Conservation (phyloP, 441 rosid species). For the Populus tomentosa region DNA sequence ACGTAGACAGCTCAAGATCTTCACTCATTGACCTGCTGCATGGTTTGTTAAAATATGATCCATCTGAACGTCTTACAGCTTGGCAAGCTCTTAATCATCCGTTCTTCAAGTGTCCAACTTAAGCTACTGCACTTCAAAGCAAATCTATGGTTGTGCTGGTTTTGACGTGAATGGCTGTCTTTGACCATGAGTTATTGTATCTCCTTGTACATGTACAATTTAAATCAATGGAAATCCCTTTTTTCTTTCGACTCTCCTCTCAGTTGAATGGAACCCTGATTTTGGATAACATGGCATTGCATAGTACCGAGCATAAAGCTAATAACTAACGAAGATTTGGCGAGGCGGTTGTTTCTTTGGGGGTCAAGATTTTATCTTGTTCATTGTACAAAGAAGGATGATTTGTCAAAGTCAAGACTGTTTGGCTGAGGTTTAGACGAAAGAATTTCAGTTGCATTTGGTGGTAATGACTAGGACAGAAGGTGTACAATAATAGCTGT, state of each 20-base stretch:
- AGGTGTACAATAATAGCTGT: background rate
- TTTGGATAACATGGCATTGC: background rate
- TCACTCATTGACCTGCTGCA: conserved; percentile 45
- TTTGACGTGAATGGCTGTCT: conserved; percentile 1
- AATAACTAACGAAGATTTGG: too few species aligned
- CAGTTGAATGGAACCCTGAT: background rate
- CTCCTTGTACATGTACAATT: conserved; percentile 8
- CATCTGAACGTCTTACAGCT: conserved; percentile 71
- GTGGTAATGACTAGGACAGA: background rate
- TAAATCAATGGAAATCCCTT: conserved; percentile 1
- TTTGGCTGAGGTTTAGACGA: too few species aligned
- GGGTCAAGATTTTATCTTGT: background rate
- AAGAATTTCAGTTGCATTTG: background rate
- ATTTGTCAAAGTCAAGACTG: too few species aligned
- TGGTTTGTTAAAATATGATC: conserved; percentile 58
- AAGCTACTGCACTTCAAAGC: conserved; percentile 1
- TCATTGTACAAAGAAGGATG: too few species aligned
- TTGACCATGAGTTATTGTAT: conserved; percentile 6
- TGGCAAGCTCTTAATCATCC: conserved; percentile 61
- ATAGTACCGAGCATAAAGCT: background rate
- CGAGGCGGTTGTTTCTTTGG: background rate
- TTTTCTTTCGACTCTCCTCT: background rate
- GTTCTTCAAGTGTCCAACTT: conserved; percentile 43
- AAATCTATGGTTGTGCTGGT: background rate
- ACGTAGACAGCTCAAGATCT: conserved; percentile 40